Conservation (phyloP, 1,139 yeast genomes). For the Debaryomycetaceae sp. region DNA sequence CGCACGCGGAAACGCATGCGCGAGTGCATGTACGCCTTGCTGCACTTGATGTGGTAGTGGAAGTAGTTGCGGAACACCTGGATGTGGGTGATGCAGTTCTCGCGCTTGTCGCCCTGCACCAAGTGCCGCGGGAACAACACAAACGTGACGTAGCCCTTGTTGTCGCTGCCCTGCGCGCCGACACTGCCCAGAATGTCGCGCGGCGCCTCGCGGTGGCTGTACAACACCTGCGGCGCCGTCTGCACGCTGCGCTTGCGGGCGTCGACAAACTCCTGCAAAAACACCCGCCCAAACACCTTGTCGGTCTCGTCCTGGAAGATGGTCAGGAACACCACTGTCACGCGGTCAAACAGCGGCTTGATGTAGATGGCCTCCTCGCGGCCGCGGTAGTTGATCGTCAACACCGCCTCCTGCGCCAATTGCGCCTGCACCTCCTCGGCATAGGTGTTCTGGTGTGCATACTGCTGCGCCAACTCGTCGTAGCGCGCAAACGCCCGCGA, state of each 20-base stretch:
- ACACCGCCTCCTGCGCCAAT: conserved; percentile 51
- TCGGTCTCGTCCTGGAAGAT: conserved; percentile 96
- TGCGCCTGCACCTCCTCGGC: conserved; percentile 49
- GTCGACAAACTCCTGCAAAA: conserved; percentile 92
- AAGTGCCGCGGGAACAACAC: conserved; percentile 74
- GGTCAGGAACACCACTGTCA: conserved; percentile 93
- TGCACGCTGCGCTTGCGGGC: conserved; percentile 95
- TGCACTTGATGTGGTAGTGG: conserved; percentile 97
- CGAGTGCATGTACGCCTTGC: conserved; percentile 97
- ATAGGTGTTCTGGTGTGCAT: conserved; percentile 45
- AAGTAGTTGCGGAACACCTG: conserved; percentile 92
- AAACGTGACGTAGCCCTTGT: conserved; percentile 72
- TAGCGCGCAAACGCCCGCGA: conserved; percentile 79
- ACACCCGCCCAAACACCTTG: conserved; percentile 89
- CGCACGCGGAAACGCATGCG: conserved; percentile 96
- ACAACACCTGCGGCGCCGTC: conserved; percentile 96
- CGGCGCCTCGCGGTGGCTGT: conserved; percentile 89
- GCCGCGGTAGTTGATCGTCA: conserved; percentile 83
- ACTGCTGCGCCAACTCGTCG: conserved; percentile 58
- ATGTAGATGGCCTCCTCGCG: conserved; percentile 81
- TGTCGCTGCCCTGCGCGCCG: conserved; percentile 35
- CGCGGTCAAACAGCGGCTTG: conserved; percentile 91
- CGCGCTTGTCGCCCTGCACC: conserved; percentile 66
- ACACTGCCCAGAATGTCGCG: conserved; percentile 57
- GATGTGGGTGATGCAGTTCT: conserved; percentile 82